Evolutionary conservation across 2,329 filamentous ascomycete genomes (phyloP).

Genomic region (Sphaceloma murrayae): DNA sequence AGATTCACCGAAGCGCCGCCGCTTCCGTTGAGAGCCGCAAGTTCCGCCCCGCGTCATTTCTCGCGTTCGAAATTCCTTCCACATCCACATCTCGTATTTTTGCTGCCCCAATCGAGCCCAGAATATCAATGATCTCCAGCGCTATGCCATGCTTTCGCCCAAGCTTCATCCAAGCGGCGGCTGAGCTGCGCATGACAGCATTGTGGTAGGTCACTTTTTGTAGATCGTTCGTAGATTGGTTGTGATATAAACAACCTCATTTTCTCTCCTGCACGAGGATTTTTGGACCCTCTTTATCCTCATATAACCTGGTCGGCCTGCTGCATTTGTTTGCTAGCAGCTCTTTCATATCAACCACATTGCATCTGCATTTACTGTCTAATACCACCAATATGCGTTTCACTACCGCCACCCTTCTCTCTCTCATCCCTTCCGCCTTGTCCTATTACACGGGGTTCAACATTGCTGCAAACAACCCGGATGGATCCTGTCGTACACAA

Average conservation of each 20-base stretch:
- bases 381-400: constrained; percentile 7
- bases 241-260: constrained; percentile 15
- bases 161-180: constrained; percentile 6
- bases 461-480: constrained; percentile 55
- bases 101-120: constrained; percentile 4
- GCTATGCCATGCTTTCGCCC: constrained; percentile 3
- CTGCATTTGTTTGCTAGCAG: background rate
- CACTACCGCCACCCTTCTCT: constrained; percentile 14
- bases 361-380: background rate
- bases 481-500: constrained; percentile 51
- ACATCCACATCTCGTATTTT: constrained; percentile 14
- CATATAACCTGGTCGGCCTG: background rate
- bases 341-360: background rate
- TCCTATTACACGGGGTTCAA: constrained; percentile 56
- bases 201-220: constrained; percentile 1
- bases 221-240: background rate
- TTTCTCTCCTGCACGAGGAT: background rate
- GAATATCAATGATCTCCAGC: constrained; percentile 7
- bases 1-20: background rate
- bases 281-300: background rate
- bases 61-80: constrained; percentile 10
- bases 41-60: background rate
- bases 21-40: constrained; percentile 4
- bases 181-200: constrained; percentile 13
- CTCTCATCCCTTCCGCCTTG: constrained; percentile 31